Evolutionary conservation across 441 rosid genomes (phyloP).

Genomic region (Cnidoscolus chayamansa): DNA sequence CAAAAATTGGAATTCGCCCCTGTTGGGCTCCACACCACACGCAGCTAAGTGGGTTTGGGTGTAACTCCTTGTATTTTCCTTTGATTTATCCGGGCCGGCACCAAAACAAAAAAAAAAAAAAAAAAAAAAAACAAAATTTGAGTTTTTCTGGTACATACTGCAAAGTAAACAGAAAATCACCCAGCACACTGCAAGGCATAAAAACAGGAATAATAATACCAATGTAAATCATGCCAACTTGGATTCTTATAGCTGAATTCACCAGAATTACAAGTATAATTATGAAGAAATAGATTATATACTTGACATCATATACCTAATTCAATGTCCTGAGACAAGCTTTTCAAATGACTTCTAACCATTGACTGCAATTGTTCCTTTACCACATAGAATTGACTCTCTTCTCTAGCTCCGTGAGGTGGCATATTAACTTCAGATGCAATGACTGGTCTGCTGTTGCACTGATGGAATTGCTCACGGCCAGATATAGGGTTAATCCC

Average conservation of each 20-base stretch:
- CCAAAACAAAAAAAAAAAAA: too few species aligned
- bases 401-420: slow-evolving; percentile 37
- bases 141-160: slow-evolving; percentile 10
- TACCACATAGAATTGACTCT: slow-evolving; percentile 39
- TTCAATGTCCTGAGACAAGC: slow-evolving; percentile 53
- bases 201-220: too few species aligned
- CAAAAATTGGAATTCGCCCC: too few species aligned
- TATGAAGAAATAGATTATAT: not conserved
- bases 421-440: slow-evolving; percentile 27
- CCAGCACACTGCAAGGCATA: too few species aligned
- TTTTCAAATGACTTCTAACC: slow-evolving; percentile 68
- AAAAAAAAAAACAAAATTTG: not conserved
- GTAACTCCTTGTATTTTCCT: too few species aligned
- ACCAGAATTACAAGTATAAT: not conserved
- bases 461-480: slow-evolving; percentile 40
- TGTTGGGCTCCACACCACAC: too few species aligned
- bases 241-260: not conserved
- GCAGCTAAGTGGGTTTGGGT: too few species aligned
- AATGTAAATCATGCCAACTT: too few species aligned
- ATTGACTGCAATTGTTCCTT: slow-evolving; percentile 68
- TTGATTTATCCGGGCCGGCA: too few species aligned
- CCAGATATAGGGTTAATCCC: slow-evolving; percentile 36
- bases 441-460: slow-evolving; percentile 41
- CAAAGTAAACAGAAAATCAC: not conserved
- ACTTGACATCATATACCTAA: slow-evolving; percentile 50